Conservation (phyloP, 2,329 filamentous ascomycete species). For the Colletotrichum orbiculare region DNA sequence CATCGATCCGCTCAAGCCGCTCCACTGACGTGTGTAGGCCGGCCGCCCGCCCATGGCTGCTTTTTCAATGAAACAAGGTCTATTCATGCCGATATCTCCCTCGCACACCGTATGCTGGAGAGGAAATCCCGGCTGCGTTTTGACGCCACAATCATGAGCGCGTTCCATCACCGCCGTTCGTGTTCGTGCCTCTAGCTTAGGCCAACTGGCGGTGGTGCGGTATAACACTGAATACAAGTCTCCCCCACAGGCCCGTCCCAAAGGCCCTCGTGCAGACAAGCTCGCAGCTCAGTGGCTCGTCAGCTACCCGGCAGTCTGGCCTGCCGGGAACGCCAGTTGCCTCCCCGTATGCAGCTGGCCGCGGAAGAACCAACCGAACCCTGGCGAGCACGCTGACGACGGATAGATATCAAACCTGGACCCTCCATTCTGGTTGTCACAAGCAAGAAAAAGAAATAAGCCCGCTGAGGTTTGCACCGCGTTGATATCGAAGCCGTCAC, state of each 20-base stretch:
- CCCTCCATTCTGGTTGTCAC: not conserved
- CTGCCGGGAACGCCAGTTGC: conserved; percentile 12
- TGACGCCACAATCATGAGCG: conserved; percentile 3
- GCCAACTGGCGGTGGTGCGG: conserved; percentile 26
- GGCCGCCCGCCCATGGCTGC: conserved; percentile 12
- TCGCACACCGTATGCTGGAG: not conserved
- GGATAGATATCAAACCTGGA: conserved; percentile 20
- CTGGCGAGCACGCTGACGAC: conserved; percentile 17
- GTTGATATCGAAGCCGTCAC: no score
- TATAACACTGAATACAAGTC: conserved; percentile 10
- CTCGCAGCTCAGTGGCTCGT: conserved; percentile 35
- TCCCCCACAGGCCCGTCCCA: conserved; percentile 2
- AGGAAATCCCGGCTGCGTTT: not conserved
- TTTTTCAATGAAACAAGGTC: not conserved
- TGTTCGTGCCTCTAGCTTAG: not conserved
- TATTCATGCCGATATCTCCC: conserved; percentile 14
- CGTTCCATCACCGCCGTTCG: conserved; percentile 13
- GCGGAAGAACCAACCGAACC: conserved; percentile 30
- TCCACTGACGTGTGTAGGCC: conserved; percentile 14
- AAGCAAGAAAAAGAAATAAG: no score
- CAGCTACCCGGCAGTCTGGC: conserved; percentile 23
- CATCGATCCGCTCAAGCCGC: conserved; percentile 20
- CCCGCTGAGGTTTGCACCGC: no score
- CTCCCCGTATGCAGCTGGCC: conserved; percentile 22
- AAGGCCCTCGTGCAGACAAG: conserved; percentile 33